phyloP scores from a whole-genome alignment of 306 rosid species.

The Sindora glabra region DNA sequence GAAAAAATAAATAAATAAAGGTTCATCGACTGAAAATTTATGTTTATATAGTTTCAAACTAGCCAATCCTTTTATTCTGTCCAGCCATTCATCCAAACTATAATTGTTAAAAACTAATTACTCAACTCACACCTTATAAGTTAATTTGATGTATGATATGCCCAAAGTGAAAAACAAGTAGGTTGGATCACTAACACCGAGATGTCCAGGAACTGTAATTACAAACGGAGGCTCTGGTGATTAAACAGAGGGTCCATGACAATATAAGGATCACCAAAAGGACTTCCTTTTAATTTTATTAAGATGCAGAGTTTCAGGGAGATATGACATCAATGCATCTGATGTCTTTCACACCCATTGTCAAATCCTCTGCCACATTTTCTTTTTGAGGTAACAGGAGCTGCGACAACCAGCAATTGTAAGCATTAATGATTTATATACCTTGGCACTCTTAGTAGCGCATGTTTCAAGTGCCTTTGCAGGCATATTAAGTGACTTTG shows the following conservation, averaged over 20 bases:
- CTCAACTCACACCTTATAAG: not conserved
- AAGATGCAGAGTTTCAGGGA: too few relatives aligned
- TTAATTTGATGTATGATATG: not conserved
- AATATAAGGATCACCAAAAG: not conserved
- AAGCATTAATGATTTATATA: constrained; percentile 19
- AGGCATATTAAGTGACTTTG: constrained; percentile 28
- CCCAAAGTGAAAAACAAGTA: not conserved
- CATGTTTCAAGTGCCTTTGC: constrained; percentile 30
- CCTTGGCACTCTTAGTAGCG: constrained; percentile 56
- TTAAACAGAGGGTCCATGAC: constrained; percentile 1
- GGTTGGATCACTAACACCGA: constrained; percentile 5
- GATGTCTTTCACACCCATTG: not conserved
- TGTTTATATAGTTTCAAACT: not conserved
- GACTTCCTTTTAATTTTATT: too few relatives aligned
- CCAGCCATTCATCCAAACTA: constrained; percentile 8
- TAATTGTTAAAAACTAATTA: not conserved
- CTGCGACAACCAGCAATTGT: constrained; percentile 2
- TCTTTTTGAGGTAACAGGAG: not conserved
- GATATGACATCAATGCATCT: constrained; percentile 1
- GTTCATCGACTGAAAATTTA: not conserved
- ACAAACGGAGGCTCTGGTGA: not conserved
- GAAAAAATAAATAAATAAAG: constrained; percentile 1
- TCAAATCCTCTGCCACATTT: not conserved
- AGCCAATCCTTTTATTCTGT: constrained; percentile 1
- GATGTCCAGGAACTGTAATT: constrained; percentile 5